Base-by-base conservation (phyloP, 495 filamentous ascomycete species). In the Penicillium waksmanii region DNA sequence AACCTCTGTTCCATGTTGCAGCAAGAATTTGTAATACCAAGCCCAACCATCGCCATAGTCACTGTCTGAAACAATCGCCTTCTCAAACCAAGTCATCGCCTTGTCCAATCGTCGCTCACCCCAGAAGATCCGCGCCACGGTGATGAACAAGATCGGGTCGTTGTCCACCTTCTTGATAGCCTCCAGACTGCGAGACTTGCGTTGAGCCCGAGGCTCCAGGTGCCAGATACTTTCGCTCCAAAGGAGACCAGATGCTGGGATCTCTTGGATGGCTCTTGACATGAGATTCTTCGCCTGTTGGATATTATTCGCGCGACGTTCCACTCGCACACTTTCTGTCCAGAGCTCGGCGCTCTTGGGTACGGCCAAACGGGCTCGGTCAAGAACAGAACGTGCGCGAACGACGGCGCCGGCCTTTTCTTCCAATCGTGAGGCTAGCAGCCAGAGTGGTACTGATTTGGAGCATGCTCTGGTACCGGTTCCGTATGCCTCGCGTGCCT, bases 131-230 rank as follows among this genome's bases (percentile, higher is more conserved):
- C 89, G 79, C 3, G 87, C 89, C 2, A 90, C 86, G 0, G 86
- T 87, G 27, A 90, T 86, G 68, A 97, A 93, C 34, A 98, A 76
- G 3, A 88, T 82, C 0, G 95, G 87, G 66, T 98, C 93, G 66
- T 93, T 94, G 54, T 97, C 95, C 6, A 93, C 91, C 77, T 96
- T 96, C 74, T 96, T 95, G 72, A 98, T 95, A 9, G 94, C 96
- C 67, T 97, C 95, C 25, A 97, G 80, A 33, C 90, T 87, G 21
- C 93, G 85, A 9, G 95, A 87, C 67, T 96, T 96, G 10, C 95
- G 88, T 68, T 97, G 92, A 23, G 93, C 93, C 44, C 96, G 89
- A 21, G 87, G 75, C 72, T 97, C 96, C 5, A 98, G 88, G 69
- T 97, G 80, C 89, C 93, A 93, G 70, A 98, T 98, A 51, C 87